These are phyloP conservation scores for Coemansia sp. DNA, from an alignment of 192 early-diverging fungal species.

Conservation along the genomic window DNA sequence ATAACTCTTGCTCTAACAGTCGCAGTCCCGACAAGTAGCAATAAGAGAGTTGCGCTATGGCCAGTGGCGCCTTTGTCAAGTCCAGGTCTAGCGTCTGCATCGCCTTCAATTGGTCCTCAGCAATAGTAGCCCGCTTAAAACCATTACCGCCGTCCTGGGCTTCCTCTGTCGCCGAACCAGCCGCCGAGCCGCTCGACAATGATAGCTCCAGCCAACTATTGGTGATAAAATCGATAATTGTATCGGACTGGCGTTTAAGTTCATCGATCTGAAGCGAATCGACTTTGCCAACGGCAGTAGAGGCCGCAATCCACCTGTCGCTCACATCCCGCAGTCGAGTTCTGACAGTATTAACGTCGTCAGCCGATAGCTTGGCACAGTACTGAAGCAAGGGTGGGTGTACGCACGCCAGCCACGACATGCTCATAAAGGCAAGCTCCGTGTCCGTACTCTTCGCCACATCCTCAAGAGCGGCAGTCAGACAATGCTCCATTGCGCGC, in stretches of 20 bases:
- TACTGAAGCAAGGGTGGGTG: conserved; percentile 26
- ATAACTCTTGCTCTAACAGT: conserved; percentile 30
- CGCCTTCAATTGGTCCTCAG: conserved; percentile 24
- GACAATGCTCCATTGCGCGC: conserved; percentile 13
- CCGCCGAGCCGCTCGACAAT: neutral
- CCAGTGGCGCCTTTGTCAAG: conserved; percentile 13
- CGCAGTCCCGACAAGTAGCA: conserved; percentile 46
- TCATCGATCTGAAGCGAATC: neutral
- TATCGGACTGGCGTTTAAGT: conserved; percentile 5
- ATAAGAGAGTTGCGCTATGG: conserved; percentile 24
- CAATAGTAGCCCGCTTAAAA: conserved; percentile 11
- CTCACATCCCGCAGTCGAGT: neutral
- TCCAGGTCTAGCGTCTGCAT: conserved; percentile 11
- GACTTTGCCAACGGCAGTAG: neutral
- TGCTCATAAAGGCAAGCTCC: neutral
- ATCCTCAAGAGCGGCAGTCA: conserved; percentile 6
- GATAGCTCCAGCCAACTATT: neutral
- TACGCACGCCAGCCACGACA: conserved; percentile 20
- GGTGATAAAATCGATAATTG: conserved; percentile 14
- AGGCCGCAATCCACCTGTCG: conserved; percentile 11
- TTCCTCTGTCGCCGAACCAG: neutral
- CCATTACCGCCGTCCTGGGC: neutral
- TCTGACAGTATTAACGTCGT: neutral
- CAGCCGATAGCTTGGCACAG: conserved; percentile 8
- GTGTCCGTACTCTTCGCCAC: neutral